Evolutionary conservation across 2,329 filamentous ascomycete species (phyloP), one percentile per base, ranked within the genome.

Genomic region (Calonectria pteridis): DNA sequence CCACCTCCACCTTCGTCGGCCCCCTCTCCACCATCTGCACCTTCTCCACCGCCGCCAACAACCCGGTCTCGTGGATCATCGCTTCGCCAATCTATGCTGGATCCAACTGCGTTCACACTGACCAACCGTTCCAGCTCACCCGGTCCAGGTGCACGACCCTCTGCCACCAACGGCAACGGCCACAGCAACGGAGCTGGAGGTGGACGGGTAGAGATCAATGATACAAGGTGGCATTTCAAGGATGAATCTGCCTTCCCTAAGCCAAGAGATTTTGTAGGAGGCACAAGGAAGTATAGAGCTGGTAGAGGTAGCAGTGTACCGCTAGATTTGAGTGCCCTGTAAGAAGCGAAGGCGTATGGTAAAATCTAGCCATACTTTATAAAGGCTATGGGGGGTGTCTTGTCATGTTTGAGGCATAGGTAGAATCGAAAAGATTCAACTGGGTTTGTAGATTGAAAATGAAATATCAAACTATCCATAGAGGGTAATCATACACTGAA

Each of bases 281-380:
- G 91, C 4, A 86, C 89, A 26, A 95, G 94, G 83, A 92, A 91
- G 82, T 99, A 98, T 84, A 90, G 96, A 75, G 97, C 97, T 43
- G 97, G 97, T 11, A 91, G 96, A 82, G 96, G 95, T 37, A 98
- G 95, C 86, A 98, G 94, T 87, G 96, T 98, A 78, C 97, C 97
- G 35, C 87, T 98, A 79, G 95, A 98, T 87, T 85, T 99, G 82
- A 91, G 88, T 77, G 87, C 89, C 18, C 88, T 93, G 28, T 84
- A 73, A 79, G 59, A 35, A 68, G 49, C 26, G 43, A 67, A n/a
- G 66, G 33, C 35, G 73, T 78, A 63, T 76, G 51, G 65, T 64
- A 66, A 69, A 58, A 77, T 33, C 20, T 64, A 67, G 10, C 43
- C 43, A 28, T 64, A 46, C 50, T 69, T 43, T 64, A 46, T 53